A percentile compares a stretch with the other conserved stretches of the same genome.
phyloP scores from a whole-genome alignment of 176 grass and related monocot species.

The Zoysia pacifica region DNA sequence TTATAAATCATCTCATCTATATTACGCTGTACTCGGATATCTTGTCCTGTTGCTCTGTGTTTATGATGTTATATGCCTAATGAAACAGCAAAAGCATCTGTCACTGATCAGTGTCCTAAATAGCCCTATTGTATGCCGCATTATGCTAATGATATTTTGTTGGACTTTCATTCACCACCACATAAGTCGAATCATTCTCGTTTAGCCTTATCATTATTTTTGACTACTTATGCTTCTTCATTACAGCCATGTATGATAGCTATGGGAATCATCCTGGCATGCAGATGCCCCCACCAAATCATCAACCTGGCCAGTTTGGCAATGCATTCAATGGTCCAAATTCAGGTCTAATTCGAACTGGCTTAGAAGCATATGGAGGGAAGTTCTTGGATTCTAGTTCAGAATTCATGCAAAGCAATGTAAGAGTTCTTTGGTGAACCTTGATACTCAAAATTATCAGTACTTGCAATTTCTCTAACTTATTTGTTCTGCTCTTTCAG shows the following conservation, averaged over 20 bases:
- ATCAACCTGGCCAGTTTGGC: constrained; percentile 68
- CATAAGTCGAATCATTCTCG: not conserved
- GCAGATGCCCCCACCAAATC: constrained; percentile 45
- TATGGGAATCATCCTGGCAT: constrained; percentile 53
- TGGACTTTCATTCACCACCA: not conserved
- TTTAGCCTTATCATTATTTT: not conserved
- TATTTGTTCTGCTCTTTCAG: constrained; percentile 43
- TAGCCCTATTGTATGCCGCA: not conserved
- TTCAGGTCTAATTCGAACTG: constrained; percentile 64
- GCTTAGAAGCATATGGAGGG: constrained; percentile 71
- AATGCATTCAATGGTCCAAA: constrained; percentile 72
- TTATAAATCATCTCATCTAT: not conserved
- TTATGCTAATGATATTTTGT: not conserved
- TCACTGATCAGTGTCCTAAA: not conserved
- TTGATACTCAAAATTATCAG: not conserved
- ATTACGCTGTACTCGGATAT: not conserved
- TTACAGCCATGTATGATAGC: constrained; percentile 76
- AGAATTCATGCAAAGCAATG: constrained; percentile 96
- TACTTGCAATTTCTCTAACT: not conserved
- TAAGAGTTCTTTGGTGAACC: constrained; percentile 26
- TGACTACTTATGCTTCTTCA: constrained; percentile 13
- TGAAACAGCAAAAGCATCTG: not conserved
- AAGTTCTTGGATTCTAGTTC: constrained; percentile 82
- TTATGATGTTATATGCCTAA: not conserved
- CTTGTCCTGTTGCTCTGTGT: not conserved